Conservation (phyloP, 1,284 basidiomycete species). For the Fomitopsis schrenkii region DNA sequence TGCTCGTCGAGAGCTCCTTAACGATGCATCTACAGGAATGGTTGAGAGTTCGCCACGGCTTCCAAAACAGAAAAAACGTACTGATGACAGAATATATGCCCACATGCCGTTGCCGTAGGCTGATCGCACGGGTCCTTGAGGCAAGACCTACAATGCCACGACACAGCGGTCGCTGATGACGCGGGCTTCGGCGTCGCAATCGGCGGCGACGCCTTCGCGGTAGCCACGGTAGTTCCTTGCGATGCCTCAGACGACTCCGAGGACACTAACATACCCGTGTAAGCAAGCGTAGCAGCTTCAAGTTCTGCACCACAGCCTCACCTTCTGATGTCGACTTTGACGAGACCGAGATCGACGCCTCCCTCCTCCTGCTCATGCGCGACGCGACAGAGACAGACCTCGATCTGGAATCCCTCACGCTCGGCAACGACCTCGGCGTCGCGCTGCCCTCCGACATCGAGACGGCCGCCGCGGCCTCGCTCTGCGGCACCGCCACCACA, state of each 20-base stretch:
- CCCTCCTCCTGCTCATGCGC: background rate
- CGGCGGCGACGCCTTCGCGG: background rate
- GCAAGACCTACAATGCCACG: slow-evolving; percentile 27
- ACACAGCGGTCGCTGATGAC: background rate
- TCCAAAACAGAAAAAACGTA: slow-evolving; percentile 6
- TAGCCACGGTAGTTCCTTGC: background rate
- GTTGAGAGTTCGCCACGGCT: background rate
- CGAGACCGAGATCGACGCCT: background rate
- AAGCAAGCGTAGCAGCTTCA: background rate
- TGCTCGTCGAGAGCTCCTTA: slow-evolving; percentile 9
- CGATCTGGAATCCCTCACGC: background rate
- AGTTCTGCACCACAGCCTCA: background rate
- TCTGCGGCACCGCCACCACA: background rate
- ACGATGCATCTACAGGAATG: slow-evolving; percentile 22
- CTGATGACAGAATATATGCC: slow-evolving; percentile 28
- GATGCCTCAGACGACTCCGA: background rate
- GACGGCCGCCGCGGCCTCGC: too few species aligned
- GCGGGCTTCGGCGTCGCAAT: background rate
- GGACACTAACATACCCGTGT: background rate
- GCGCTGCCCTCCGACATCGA: background rate
- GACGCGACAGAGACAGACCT: background rate
- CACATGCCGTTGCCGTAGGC: slow-evolving; percentile 24
- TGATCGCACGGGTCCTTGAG: slow-evolving; percentile 20
- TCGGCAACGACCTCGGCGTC: background rate
- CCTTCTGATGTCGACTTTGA: background rate